Base-by-base conservation (phyloP, 768 basidiomycete genomes). In the Pseudohyphozyma bogoriensis region DNA sequence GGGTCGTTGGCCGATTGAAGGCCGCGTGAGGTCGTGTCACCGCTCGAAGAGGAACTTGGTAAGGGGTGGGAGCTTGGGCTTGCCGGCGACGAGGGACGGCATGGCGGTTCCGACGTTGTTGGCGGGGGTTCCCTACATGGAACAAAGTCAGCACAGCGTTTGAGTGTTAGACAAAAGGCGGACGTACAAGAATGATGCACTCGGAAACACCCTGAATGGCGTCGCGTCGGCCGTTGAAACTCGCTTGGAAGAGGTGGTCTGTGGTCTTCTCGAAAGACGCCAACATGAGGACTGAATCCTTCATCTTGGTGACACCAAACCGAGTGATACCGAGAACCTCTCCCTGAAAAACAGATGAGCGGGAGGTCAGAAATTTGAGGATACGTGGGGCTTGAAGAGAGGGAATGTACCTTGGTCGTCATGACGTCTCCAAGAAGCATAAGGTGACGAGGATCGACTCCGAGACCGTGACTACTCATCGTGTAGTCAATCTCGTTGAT, bases 251-350 rank as follows among this genome's bases (percentile, higher is more conserved):
- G 61, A 99, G 76, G 74, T 99, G 95, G 77, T 99, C 95, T 18
- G 95, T 99, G 20, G 95, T 97, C 78, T 97, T 97, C 76, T 99
- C 95, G 74, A 99, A 99, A 29, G 90, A 95, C 13, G 95, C 95
- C 69, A 97, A 78, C 95, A 97, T 99, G 69, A 99, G 82, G 1
- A 96, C 92, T 42, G 75, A 76, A 64, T 99, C 95, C 74, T 97
- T 97, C 90, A 97, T 97, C 77, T 96, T 96, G 11, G 92, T 89
- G 29, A 99, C 93, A 71, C 95, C 95, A 74, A 97, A 97, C 33
- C 95, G 87, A 10, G 95, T 99, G 73, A 99, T 97, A 47, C 95
- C 95, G 54, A 99, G 77, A 1, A 97, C 91, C 73, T 97, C 93
- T 45, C 95, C 95, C 88, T 92, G 72, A 24, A 22, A 9, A 32